Percentiles rank a stretch among this genome's conserved stretches.
phyloP scores from a whole-genome alignment of 441 rosid genomes.

The Adansonia grandidieri region DNA sequence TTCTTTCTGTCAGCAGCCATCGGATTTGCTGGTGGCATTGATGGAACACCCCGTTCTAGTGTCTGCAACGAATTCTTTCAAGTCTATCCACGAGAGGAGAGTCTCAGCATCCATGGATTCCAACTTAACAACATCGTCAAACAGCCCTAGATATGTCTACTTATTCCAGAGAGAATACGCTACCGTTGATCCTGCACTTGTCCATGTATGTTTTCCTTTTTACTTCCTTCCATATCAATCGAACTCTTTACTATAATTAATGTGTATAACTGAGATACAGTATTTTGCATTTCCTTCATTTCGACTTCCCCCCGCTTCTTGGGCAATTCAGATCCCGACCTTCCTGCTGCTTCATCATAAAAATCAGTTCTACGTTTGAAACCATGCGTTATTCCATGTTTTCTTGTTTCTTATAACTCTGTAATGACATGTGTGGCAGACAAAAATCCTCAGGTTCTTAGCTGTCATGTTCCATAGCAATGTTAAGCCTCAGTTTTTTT shows the following conservation, averaged over 20 bases:
- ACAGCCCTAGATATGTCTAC: constrained; percentile 51
- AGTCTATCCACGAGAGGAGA: constrained; percentile 49
- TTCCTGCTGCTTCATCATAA: background rate
- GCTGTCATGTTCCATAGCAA: background rate
- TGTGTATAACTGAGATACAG: background rate
- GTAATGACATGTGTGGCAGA: background rate
- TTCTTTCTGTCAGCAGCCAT: constrained; percentile 47
- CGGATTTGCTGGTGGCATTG: constrained; percentile 46
- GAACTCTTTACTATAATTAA: background rate
- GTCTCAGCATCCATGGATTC: constrained; percentile 37
- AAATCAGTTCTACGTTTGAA: background rate
- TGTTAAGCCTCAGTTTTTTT: background rate
- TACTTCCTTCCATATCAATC: background rate
- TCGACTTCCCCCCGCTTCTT: background rate
- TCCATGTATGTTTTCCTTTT: constrained; percentile 50
- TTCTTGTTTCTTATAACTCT: background rate
- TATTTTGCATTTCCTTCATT: background rate
- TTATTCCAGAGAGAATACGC: constrained; percentile 85
- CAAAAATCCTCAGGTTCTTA: background rate
- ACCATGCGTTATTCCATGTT: background rate
- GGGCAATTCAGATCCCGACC: background rate
- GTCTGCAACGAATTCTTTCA: constrained; percentile 54
- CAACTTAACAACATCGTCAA: constrained; percentile 32
- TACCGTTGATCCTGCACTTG: constrained; percentile 63
- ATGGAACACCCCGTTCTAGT: constrained; percentile 59